Base-by-base conservation (phyloP, 164 flowering plant genomes). In the Vitis labrusca region DNA sequence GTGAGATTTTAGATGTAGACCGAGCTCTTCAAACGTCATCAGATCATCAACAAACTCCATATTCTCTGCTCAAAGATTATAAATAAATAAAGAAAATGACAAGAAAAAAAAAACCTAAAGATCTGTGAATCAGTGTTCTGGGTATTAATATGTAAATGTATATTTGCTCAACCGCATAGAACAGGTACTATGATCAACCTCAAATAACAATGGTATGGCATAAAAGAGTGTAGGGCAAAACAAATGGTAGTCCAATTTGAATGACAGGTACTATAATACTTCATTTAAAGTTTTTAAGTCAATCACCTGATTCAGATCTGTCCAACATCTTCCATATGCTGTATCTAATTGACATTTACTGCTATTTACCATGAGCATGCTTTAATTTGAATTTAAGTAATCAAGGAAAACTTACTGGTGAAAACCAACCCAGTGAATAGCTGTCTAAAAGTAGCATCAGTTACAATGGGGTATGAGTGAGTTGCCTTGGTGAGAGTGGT, bases 31-130 rank as follows among this genome's bases (percentile, higher is more conserved):
- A 75, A 93, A 96, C 44, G 97, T 89, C 77, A 83, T 64, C 13
- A 90, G 79, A 84, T 96, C 98, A 77, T 96, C 99, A 55, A 96
- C 98, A 74, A 88, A 85, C 76, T 96, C 98, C 80, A 90, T 80
- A 81, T 91, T 95, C 77, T 79, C 95, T 89, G 88, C 67, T 78
- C 44, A 37, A 37, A 37, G 72, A 63, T 54, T n/a, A 74, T 15
- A 56, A 57, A 10, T 29, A 52, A 57, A 66, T 62, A 30, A 73
- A 53, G 10, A 56, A 52, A 30, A 13, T 27, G 48, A 32, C 50
- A 61, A 61, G 7, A 37, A 37, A 37, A 37, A 23, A 23, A 23
- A 23, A 23, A 23, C 27, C 27, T 37, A 37, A 37, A 37, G 44
- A 37, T 37, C 44, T 37, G 44, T 37, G 44, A 37, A 37, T 37